Evolutionary conservation across 306 rosid genomes (phyloP), one percentile per base, ranked within the genome.

Genomic region (Cucumis melo): DNA sequence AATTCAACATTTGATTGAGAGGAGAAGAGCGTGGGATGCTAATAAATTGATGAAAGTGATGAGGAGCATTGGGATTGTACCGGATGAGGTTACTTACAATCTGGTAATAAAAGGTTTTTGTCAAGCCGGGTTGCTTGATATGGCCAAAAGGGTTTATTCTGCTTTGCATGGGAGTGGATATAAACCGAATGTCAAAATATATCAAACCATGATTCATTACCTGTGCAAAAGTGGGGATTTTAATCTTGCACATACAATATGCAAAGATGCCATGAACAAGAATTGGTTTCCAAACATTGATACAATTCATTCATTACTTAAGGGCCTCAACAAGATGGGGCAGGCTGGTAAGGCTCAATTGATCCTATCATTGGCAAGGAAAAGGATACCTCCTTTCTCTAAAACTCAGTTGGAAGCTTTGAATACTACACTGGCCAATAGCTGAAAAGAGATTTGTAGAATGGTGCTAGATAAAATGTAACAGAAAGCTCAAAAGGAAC

Each of bases 151-250:
- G 90, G 86, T 87, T 76, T 91, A 84, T 80, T 84, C 85, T 42
- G 75, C 84, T 20, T 75, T 91, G 13, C 84, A 73, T 6, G 81
- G 78, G 20, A 85, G 80, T 76, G 92, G 90, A 17, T 77, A 39
- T 78, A 88, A 82, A 72, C 87, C 89, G 36, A 88, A 87, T 81
- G 23, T 78, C 48, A 87, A 89, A 82, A 89, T 89, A 67, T 88
- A 88, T 77, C 97, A 91, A 87, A 91, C 92, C 32, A 89, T 91
- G 95, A 87, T 91, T 86, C 97, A 89, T 84, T 88, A 91, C 82
- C 85, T 91, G 23, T 91, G 94, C 71, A 86, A 55, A 84, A 84
- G 83, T 36, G 78, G 80, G 81, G 92, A 87, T 81, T 87, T 86
- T 56, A 61, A 63, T 71, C 19, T 80, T 66, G 92, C 97, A 5